phyloP scores from a whole-genome alignment of 164 flowering plant genomes.

The Tetrastigma voinierianum region DNA sequence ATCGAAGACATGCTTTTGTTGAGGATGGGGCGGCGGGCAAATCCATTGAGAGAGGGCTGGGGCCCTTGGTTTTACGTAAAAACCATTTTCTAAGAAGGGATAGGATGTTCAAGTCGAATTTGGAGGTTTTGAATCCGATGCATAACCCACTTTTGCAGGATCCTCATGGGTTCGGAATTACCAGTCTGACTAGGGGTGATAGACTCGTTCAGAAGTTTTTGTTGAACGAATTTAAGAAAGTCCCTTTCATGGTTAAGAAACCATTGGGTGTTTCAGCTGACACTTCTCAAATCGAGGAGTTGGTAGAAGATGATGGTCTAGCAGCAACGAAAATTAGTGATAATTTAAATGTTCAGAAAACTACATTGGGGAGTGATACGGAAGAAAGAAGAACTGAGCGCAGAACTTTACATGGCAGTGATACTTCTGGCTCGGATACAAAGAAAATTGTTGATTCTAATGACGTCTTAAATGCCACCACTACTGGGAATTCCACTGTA shows the following conservation, averaged over 20 bases:
- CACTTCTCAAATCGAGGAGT: neutral
- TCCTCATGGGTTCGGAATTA: slow-evolving; percentile 73
- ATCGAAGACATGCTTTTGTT: slow-evolving; percentile 83
- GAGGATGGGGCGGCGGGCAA: slow-evolving; percentile 39
- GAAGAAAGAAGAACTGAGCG: slow-evolving; percentile 21
- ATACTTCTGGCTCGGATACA: neutral
- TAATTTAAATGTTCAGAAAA: neutral
- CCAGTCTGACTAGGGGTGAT: slow-evolving; percentile 78
- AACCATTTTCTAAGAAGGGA: slow-evolving; percentile 73
- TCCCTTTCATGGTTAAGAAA: slow-evolving; percentile 48
- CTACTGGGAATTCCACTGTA: neutral
- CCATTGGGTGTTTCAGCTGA: slow-evolving; percentile 22
- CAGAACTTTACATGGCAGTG: slow-evolving; percentile 38
- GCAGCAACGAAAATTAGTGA: slow-evolving; percentile 3
- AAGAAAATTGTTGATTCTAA: slow-evolving; percentile 1
- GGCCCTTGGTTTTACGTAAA: slow-evolving; percentile 91
- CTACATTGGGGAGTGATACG: neutral
- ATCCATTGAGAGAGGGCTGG: slow-evolving; percentile 88
- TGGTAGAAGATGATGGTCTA: slow-evolving; percentile 4
- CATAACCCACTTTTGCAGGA: slow-evolving; percentile 86
- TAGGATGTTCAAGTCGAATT: slow-evolving; percentile 77
- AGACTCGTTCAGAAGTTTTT: slow-evolving; percentile 52
- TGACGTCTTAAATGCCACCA: slow-evolving; percentile 4
- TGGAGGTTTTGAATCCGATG: slow-evolving; percentile 83
- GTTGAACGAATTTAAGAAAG: slow-evolving; percentile 47